phyloP scores from a whole-genome alignment of 2,329 filamentous ascomycete species.

The Beauveria pseudobassiana region DNA sequence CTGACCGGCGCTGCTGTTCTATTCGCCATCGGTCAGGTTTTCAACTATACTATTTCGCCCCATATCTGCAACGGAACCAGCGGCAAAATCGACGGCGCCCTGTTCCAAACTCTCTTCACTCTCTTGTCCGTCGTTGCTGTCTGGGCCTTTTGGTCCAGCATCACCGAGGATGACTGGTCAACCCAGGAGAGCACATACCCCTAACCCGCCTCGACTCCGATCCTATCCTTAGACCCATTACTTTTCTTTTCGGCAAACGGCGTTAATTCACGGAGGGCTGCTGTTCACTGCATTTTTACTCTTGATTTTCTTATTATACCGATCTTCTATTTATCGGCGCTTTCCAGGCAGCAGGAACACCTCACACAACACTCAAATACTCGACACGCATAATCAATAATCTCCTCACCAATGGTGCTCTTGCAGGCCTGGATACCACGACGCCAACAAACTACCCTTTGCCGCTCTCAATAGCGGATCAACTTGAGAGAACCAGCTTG shows the following conservation, averaged over 20 bases:
- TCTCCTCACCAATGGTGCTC: background rate
- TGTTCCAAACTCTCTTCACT: constrained; percentile 93
- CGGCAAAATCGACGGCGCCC: constrained; percentile 83
- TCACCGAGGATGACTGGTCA: constrained; percentile 98
- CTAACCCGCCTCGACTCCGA: constrained; percentile 12
- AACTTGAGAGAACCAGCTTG: constrained; percentile 3
- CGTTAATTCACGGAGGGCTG: constrained; percentile 17
- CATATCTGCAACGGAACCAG: constrained; percentile 79
- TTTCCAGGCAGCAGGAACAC: constrained; percentile 1
- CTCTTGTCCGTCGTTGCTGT: constrained; percentile 72
- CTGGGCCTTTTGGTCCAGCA: constrained; percentile 98
- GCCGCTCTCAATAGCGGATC: background rate
- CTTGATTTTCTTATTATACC: constrained; percentile 12
- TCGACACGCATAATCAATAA: background rate
- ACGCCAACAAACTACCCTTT: background rate
- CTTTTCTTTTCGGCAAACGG: constrained; percentile 14
- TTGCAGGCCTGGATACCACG: background rate
- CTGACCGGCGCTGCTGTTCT: constrained; percentile 65
- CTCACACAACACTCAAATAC: background rate
- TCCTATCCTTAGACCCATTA: constrained; percentile 10
- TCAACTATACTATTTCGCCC: constrained; percentile 89
- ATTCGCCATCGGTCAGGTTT: constrained; percentile 89
- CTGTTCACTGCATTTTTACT: constrained; percentile 14
- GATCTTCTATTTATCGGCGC: constrained; percentile 9
- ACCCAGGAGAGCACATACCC: constrained; percentile 40